A percentile compares a stretch with the other conserved stretches of the same genome.
phyloP scores from a whole-genome alignment of 192 early-diverging fungal species.

The Coemansia javaensis region DNA sequence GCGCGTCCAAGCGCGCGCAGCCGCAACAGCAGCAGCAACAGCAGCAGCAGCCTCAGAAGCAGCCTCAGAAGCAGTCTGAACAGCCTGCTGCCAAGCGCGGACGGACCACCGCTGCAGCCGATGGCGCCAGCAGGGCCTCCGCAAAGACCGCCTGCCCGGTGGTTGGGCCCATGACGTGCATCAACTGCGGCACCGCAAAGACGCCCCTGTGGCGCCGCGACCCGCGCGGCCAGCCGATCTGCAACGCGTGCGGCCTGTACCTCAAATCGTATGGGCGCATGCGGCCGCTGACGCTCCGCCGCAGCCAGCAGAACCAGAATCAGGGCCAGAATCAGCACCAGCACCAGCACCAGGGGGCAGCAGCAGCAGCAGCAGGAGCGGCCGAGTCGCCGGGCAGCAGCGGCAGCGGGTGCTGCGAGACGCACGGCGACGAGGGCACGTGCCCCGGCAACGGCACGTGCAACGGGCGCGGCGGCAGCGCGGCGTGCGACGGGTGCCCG shows the following conservation, averaged over 20 bases:
- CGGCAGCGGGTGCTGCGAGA: not conserved
- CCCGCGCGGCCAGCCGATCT: slow-evolving; percentile 68
- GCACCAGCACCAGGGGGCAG: slow-evolving; percentile 6
- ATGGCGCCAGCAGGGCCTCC: not conserved
- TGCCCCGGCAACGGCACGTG: slow-evolving; percentile 76
- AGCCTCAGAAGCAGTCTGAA: not conserved
- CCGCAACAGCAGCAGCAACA: not conserved
- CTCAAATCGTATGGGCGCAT: slow-evolving; percentile 49
- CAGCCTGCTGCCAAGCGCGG: slow-evolving; percentile 14
- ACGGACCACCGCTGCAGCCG: not conserved
- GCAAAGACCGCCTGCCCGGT: slow-evolving; percentile 1
- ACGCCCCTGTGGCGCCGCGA: slow-evolving; percentile 80
- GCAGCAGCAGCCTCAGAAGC: not conserved
- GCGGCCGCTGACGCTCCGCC: slow-evolving; percentile 48
- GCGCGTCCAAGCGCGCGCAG: slow-evolving; percentile 17
- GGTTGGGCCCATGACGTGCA: slow-evolving; percentile 53
- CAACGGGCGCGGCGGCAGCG: slow-evolving; percentile 66
- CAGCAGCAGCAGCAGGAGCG: not conserved
- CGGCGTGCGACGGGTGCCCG: slow-evolving; percentile 70
- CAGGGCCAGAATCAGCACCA: too few relatives aligned
- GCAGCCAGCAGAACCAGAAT: slow-evolving; percentile 18
- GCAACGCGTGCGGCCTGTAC: slow-evolving; percentile 72
- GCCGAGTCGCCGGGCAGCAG: not conserved
- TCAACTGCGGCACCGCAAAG: slow-evolving; percentile 72
- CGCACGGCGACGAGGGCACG: slow-evolving; percentile 40